phyloP scores from a whole-genome alignment of 257 asterid genomes.

The Solanum bulbocastanum region DNA sequence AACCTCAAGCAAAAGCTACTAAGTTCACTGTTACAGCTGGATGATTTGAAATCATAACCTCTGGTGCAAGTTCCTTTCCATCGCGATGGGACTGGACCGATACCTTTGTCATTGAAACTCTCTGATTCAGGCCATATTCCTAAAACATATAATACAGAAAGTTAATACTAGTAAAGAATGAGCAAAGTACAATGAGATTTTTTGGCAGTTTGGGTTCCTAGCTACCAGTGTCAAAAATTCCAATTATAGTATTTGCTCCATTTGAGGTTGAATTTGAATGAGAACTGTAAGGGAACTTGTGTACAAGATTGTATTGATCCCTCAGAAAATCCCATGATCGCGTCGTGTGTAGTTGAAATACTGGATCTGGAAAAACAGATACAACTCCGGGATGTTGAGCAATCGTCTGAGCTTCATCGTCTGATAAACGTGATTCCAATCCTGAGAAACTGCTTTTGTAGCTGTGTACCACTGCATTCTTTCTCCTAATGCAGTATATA shows the following conservation, averaged over 20 bases:
- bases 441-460: constrained; percentile 65
- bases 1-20: background rate
- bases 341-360: constrained; percentile 43
- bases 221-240: background rate
- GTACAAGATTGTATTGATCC: background rate
- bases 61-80: constrained; percentile 77
- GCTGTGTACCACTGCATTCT: constrained; percentile 38
- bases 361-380: constrained; percentile 76
- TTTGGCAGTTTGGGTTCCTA: background rate
- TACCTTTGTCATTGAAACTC: constrained; percentile 48
- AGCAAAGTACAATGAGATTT: background rate
- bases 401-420: constrained; percentile 46
- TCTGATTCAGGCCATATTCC: constrained; percentile 88
- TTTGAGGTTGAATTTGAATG: background rate
- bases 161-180: background rate
- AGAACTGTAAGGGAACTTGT: background rate
- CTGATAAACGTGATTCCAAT: constrained; percentile 54
- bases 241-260: background rate
- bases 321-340: constrained; percentile 3
- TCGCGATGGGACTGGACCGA: constrained; percentile 44
- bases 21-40: constrained; percentile 24
- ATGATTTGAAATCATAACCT: constrained; percentile 40
- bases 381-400: constrained; percentile 57
- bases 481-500: constrained; percentile 27
- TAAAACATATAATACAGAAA: constrained; percentile 6